A percentile compares a stretch with the other conserved stretches of the same genome.
These are phyloP conservation scores for Epichloe amarillans DNA, from an alignment of 2,329 filamentous ascomycete species.

Conservation along the genomic window DNA sequence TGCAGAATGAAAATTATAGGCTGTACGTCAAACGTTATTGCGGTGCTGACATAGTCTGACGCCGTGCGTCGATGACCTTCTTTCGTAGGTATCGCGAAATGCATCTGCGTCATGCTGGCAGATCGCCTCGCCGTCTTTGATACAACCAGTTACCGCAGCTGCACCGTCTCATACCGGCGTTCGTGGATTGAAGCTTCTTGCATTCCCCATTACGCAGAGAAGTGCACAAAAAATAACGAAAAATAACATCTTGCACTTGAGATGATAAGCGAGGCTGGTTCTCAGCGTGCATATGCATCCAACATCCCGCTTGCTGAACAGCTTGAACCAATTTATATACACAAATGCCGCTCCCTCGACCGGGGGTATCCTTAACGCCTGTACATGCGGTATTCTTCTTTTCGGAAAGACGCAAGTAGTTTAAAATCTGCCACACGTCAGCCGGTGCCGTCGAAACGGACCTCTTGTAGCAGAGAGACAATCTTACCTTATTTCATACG, in stretches of 20 bases:
- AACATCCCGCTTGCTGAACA: neutral
- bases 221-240: neutral
- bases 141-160: neutral
- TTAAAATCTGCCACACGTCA: slow-evolving; percentile 21
- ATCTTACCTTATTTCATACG: slow-evolving; percentile 81
- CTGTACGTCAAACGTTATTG: neutral
- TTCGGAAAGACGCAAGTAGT: slow-evolving; percentile 1
- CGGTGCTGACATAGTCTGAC: neutral
- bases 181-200: neutral
- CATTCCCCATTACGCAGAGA: neutral
- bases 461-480: no score
- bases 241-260: neutral
- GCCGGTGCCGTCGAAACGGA: neutral
- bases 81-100: neutral
- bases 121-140: neutral
- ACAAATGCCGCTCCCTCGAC: neutral
- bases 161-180: neutral
- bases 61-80: neutral
- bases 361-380: slow-evolving; percentile 3
- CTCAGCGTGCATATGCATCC: neutral
- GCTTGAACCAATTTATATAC: neutral
- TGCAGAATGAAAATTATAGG: neutral
- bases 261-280: no score
- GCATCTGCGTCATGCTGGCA: neutral
- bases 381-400: neutral